Conservation (phyloP, 2,329 filamentous ascomycete genomes). For the Phialemoniopsis sp. region DNA sequence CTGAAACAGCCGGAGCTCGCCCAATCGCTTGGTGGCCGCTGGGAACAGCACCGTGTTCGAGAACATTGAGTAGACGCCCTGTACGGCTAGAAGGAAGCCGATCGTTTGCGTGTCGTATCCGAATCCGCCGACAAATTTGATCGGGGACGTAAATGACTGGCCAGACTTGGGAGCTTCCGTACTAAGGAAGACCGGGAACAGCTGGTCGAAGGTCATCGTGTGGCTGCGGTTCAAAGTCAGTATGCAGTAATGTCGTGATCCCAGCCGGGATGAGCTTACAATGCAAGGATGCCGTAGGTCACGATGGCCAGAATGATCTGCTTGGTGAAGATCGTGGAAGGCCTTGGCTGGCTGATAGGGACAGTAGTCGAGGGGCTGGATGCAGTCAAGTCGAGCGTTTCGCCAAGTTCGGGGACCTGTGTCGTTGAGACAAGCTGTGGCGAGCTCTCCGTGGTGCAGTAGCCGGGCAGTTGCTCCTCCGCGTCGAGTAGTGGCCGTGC, state of each 20-base stretch:
- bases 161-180: constrained; percentile 48
- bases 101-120: constrained; percentile 78
- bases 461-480: constrained; percentile 63
- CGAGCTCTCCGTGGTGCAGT: constrained; percentile 57
- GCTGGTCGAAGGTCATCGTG: constrained; percentile 93
- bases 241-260: neutral
- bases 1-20: constrained; percentile 77
- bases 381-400: constrained; percentile 27
- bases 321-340: constrained; percentile 66
- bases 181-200: constrained; percentile 89
- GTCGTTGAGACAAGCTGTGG: constrained; percentile 35
- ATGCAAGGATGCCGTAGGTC: constrained; percentile 88
- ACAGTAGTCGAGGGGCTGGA: constrained; percentile 3
- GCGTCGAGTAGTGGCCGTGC: constrained; percentile 60
- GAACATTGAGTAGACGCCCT: constrained; percentile 85
- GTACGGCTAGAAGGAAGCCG: constrained; percentile 81
- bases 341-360: constrained; percentile 10
- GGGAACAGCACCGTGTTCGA: constrained; percentile 84
- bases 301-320: constrained; percentile 85
- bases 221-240: constrained; percentile 55
- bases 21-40: constrained; percentile 68
- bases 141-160: constrained; percentile 61
- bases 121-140: constrained; percentile 87
- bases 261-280: constrained; percentile 55
- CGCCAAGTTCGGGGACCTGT: constrained; percentile 9